Evolutionary conservation across 2,329 filamentous ascomycete genomes (phyloP).

Genomic region (Fusarium sp.): DNA sequence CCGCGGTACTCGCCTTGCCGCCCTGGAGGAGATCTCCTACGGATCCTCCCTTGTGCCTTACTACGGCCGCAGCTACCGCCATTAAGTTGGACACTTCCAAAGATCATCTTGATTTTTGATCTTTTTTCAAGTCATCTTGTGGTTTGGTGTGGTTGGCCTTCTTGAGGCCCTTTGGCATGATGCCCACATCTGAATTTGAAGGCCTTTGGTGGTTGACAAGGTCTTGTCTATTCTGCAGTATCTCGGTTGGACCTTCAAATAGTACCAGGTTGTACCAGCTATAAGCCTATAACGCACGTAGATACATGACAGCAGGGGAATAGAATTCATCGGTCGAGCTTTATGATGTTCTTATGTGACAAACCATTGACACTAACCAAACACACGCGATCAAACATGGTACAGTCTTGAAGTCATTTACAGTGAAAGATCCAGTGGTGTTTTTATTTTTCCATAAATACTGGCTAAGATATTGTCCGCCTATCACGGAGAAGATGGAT

Average conservation of each 20-base stretch:
- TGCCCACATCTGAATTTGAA: conserved; percentile 23
- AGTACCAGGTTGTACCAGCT: conserved; percentile 29
- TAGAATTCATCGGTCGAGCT: conserved; percentile 12
- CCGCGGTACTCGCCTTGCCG: conserved; percentile 79
- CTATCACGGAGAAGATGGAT: conserved; percentile 44
- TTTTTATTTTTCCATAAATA: background rate
- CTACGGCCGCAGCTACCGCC: conserved; percentile 44
- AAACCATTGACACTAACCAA: background rate
- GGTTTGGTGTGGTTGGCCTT: conserved; percentile 28
- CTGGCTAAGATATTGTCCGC: background rate
- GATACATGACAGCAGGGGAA: conserved; percentile 30
- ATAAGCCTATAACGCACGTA: conserved; percentile 31
- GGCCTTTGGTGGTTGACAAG: conserved; percentile 30
- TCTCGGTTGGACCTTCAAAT: conserved; percentile 37
- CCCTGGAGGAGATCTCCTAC: conserved; percentile 70
- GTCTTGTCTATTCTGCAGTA: conserved; percentile 35
- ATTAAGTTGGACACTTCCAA: conserved; percentile 11
- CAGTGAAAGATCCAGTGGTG: background rate
- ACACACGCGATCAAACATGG: background rate
- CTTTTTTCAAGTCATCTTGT: conserved; percentile 31
- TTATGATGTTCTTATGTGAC: background rate
- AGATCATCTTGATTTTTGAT: conserved; percentile 22
- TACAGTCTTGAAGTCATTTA: background rate
- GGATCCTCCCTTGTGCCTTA: conserved; percentile 56
- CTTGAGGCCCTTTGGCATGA: conserved; percentile 25